Evolutionary conservation across 2,329 filamentous ascomycete genomes (phyloP), one percentile per base, ranked within the genome.

Genomic region (Coleophoma eucalyptorum): DNA sequence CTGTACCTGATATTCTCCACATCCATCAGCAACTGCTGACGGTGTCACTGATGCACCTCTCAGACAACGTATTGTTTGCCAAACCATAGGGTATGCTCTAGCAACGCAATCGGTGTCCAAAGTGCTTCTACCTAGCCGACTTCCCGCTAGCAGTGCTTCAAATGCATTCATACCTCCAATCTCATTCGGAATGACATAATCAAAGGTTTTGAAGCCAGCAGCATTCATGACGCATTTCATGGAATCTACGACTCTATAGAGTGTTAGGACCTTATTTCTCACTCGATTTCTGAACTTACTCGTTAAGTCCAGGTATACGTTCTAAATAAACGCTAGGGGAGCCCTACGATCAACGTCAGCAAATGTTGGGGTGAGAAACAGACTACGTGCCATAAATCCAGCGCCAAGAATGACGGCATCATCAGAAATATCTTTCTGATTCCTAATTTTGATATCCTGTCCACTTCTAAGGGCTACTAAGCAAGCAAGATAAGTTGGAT

Each of bases 91-190:
- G 48, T 63, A 65, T 19, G 62, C 62, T 52, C 62, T 52, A 2
- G 60, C 61, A n/a, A 65, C 62, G 35, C 61, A 55, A 53, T 65
- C 62, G 2, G 58, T 63, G 37, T 65, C 62, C 2, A 65, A 49
- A 3, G 54, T 51, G 16, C 54, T 57, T 55, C 61, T 64, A 6
- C 54, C 50, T 18, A 63, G 60, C 19, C 60, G 57, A 21, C 60
- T 54, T 3, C 55, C 62, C 13, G 58, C 57, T 8, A 65, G 54
- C 10, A 65, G 46, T 13, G 61, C 57, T 50, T 65, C 62, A 32
- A 65, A 63, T 1, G 62, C 83, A 55, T 87, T 87, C 4, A 76
- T 77, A 6, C 84, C 84, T n/a, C 84, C 84, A 49, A 87, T 84
- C 58, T 87, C 84, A 11, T 86, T 64, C 1, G 80, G 75, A 54